Base-by-base conservation (phyloP, 2,329 filamentous ascomycete species). In the Epichloe typhina region DNA sequence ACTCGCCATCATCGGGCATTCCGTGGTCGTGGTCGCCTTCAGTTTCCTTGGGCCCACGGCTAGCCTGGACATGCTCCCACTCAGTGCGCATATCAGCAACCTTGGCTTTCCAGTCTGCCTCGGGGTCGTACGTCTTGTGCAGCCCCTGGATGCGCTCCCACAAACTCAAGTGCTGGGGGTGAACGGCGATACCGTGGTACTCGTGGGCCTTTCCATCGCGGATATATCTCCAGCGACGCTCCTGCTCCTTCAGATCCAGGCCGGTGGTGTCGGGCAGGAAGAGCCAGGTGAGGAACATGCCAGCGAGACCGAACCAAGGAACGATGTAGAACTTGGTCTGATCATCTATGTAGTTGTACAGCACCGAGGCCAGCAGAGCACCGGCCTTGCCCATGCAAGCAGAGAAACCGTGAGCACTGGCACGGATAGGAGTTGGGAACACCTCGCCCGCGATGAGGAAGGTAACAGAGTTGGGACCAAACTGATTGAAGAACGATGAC, bases 401-500 rank as follows among this genome's bases (percentile, higher is more conserved):
- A n/a, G 87, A 89, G 70, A 96, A 88, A 52, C 91, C 91, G 74
- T 97, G 91, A 48, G 91, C 91, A 17, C 88, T 89, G 58, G 91
- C 91, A 61, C 91, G 89, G 59, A 97, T 83, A 9, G 90, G 87
- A 0, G 90, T 95, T 9, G 91, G 91, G 76, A 88, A 97, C n/a
- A 95, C 88, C 67, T 97, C 91, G 42, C 88, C 91, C 42, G 91
- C 91, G 37, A 95, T 87, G 58, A 97, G 80, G 85, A 97, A 97
- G 55, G 90, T 95, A 61, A 96, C 89, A 45, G 82, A 84, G 77
- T 97, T 97, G 69, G 91, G 91, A 12, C 91, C 91, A 63, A 97
- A 97, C 67, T 97, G 91, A 77, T 96, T 96, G 83, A 97, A 97
- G 76, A 97, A 97, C 23, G 88, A 95, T 7, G 88, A 95, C 59